Base-by-base conservation (phyloP, 1,284 basidiomycete genomes). In the Schizopora paradoxa region DNA sequence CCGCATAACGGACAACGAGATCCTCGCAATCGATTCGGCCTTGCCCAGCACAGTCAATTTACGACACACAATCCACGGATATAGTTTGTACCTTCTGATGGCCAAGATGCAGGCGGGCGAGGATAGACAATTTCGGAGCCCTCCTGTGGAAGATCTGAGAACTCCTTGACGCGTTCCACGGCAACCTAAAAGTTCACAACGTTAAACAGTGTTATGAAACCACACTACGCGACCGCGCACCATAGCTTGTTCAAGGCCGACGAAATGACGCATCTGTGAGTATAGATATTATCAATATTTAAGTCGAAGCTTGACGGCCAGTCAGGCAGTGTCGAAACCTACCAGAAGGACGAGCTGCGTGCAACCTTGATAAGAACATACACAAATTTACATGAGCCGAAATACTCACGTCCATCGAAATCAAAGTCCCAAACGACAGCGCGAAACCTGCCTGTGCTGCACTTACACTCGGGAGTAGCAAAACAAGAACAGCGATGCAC, bases 171-270 rank as follows among this genome's bases (percentile, higher is more conserved):
- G 34, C 93, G 83, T 64, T 97, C 94, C 38, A 97, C 70, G 13
- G 90, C 91, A 51, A 96, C 84, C 84, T 86, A 51, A 31, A 16
- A 37, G 43, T 36, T 41, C 40, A n/a, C n/a, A 11, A 34, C 42
- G 32, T 21, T 34, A 16, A 34, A 18, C 36, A 14, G 50, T 21
- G 47, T 13, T 32, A 6, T 18, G 11, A 10, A 2, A 7, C 31
- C 16, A 37, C 21, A 45, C 23, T 32, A 44, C 33, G 54, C 19
- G 10, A 45, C 25, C 3, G 21, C 70, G 54, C 49, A 84, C 91
- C 90, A 96, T 92, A 16, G 84, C 85, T 63, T 96, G 91, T 61
- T 96, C 92, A 14, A 96, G 69, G 33, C 88, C 82, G 40, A 94
- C 90, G 54, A 85, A 87, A 37, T 82, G 74, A 29, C 82, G 73